Evolutionary conservation across 148 eudicot genomes (phyloP).

Genomic region (Fagopyrum homotropicum): DNA sequence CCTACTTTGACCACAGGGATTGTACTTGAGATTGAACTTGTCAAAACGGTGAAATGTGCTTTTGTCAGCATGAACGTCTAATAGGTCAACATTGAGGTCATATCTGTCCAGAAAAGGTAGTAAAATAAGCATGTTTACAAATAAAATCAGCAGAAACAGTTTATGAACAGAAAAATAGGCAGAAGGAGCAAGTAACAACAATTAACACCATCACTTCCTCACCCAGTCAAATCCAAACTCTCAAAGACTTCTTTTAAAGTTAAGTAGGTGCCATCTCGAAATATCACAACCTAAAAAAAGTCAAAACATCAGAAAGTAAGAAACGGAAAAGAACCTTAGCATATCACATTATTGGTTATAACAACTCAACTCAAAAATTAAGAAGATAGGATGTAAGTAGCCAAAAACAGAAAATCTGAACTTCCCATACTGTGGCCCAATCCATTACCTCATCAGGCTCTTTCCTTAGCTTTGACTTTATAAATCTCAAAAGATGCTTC

Average conservation of each 20-base stretch:
- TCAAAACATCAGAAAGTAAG: background rate
- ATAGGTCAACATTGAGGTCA: slow-evolving; percentile 93
- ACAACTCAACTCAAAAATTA: background rate
- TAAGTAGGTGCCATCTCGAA: slow-evolving; percentile 94
- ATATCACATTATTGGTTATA: background rate
- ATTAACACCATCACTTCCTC: slow-evolving; percentile 17
- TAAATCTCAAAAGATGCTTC: slow-evolving; percentile 77
- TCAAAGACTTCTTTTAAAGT: slow-evolving; percentile 96
- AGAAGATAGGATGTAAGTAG: background rate
- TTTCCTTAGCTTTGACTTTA: slow-evolving; percentile 62
- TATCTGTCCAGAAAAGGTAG: slow-evolving; percentile 37
- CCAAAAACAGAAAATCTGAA: background rate
- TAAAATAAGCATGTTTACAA: background rate
- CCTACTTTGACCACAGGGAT: slow-evolving; percentile 99
- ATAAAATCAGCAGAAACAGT: slow-evolving; percentile 6
- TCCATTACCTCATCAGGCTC: slow-evolving; percentile 75
- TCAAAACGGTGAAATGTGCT: slow-evolving; percentile 99
- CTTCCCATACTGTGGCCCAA: background rate
- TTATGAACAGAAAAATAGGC: background rate
- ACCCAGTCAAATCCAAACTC: slow-evolving; percentile 99
- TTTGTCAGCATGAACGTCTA: slow-evolving; percentile 99
- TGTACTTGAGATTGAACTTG: slow-evolving; percentile 95
- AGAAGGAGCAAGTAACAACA: background rate
- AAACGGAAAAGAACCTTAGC: background rate
- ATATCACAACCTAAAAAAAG: slow-evolving; percentile 77